Evolutionary conservation across 768 basidiomycete species (phyloP), one percentile per base, ranked within the genome.

Genomic region (Mycena belliarum): DNA sequence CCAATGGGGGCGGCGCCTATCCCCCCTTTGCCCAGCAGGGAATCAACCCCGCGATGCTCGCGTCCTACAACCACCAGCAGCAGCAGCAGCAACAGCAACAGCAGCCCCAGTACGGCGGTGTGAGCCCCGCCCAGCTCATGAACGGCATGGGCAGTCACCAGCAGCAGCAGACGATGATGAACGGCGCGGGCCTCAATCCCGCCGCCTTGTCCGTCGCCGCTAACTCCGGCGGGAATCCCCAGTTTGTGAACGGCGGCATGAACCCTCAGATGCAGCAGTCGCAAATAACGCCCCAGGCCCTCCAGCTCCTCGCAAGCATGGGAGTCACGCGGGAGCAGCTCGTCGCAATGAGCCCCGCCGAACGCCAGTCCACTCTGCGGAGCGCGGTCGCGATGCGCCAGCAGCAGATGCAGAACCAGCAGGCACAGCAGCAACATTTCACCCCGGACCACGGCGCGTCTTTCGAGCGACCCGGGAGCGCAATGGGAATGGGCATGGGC

Each of bases 1-100:
- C 38, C n/a, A 55, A 25, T 14, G 59, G 53, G 42, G 53, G 53
- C 45, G 57, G 57, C 25, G 15, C 49, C 10, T 59, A 59, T 16
- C 42, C 52, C 37, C 41, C 51, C 44, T 54, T 48, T 18, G 21
- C 50, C 24, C 44, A 52, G 28, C 55, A 63, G 48, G 47, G 62
- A 38, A 60, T 63, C 18, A 63, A 63, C 33, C 62, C 62, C 23
- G 58, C 62, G 3, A 63, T 63, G 54, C 62, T 63, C 53, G 61
- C 61, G 54, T 60, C 57, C 6, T 63, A 49, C 38, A 57, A 57
- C 44, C 42, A 48, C 4, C 49, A 15, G 15, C 49, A 52, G 20
- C 57, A 57, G 18, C 49, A 51, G 45, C 42, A 48, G 7, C 49
- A 15, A 9, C 49, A 55, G 16, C 57, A 57, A 18, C 49, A 51